A percentile compares a stretch with the other conserved stretches of the same genome.
These are phyloP conservation scores for Pythium pectinolyticum DNA, from an alignment of 352 stramenopile genomes.

Conservation along the genomic window DNA sequence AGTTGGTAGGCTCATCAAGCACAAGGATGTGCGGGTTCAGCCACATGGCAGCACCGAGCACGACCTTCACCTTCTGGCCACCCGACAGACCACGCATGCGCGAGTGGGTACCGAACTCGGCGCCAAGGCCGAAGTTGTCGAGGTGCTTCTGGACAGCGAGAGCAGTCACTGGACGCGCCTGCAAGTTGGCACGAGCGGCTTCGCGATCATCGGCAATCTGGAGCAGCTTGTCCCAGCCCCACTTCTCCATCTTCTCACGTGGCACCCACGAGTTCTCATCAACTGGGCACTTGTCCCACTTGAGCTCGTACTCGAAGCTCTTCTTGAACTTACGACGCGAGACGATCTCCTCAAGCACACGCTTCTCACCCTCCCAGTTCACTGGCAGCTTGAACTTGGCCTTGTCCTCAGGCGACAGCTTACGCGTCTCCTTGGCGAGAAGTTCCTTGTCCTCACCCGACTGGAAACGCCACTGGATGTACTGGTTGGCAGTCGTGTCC, in stretches of 20 bases:
- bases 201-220: constrained; percentile 96
- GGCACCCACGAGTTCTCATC: constrained; percentile 96
- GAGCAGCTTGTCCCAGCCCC: constrained; percentile 95
- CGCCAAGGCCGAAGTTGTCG: constrained; percentile 95
- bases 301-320: constrained; percentile 97
- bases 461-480: constrained; percentile 98
- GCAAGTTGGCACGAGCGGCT: constrained; percentile 91
- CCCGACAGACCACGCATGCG: constrained; percentile 97
- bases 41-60: constrained; percentile 96
- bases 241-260: constrained; percentile 95
- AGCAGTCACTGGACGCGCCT: constrained; percentile 93
- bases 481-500: constrained; percentile 93
- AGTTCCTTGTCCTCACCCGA: constrained; percentile 88
- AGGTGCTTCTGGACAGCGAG: constrained; percentile 97
- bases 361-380: constrained; percentile 92
- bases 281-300: constrained; percentile 93
- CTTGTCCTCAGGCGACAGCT: constrained; percentile 93
- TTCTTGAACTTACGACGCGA: constrained; percentile 94
- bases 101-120: constrained; percentile 97
- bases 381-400: constrained; percentile 93
- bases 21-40: constrained; percentile 96
- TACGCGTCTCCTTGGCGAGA: constrained; percentile 91
- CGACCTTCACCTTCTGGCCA: constrained; percentile 99
- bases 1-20: constrained; percentile 96
- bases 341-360: constrained; percentile 88